These are phyloP conservation scores for Penicillium digitatum DNA, from an alignment of 2,329 filamentous ascomycete genomes.

Conservation along the genomic window DNA sequence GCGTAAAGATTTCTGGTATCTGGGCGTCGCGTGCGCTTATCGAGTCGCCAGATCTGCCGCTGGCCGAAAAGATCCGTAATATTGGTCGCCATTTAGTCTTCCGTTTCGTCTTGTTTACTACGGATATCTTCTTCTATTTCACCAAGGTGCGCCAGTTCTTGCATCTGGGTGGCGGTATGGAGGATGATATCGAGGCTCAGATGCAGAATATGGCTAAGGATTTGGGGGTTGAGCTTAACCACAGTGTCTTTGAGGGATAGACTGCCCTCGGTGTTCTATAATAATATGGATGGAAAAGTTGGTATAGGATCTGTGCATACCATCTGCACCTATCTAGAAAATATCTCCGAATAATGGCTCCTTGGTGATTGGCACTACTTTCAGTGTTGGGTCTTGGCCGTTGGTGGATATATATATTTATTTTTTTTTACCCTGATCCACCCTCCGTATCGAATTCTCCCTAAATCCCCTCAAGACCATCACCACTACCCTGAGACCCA, in stretches of 20 bases:
- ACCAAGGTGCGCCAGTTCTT: slow-evolving; percentile 73
- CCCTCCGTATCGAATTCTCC: background rate
- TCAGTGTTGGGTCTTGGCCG: background rate
- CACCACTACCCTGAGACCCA: background rate
- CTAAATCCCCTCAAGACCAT: background rate
- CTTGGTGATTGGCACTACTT: background rate
- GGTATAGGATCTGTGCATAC: slow-evolving; percentile 6
- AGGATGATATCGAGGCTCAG: slow-evolving; percentile 83
- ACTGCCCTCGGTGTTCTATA: background rate
- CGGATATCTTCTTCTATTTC: slow-evolving; percentile 79
- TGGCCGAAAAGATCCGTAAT: slow-evolving; percentile 61
- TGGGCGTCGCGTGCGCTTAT: slow-evolving; percentile 86
- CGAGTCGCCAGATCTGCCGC: slow-evolving; percentile 63
- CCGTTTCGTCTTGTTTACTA: slow-evolving; percentile 67
- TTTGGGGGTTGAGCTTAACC: slow-evolving; percentile 85
- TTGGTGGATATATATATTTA: background rate
- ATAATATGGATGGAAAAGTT: background rate
- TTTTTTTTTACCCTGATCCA: background rate
- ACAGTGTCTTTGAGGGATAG: slow-evolving; percentile 81
- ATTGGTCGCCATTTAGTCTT: slow-evolving; percentile 79
- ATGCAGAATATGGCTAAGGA: slow-evolving; percentile 88
- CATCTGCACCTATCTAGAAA: slow-evolving; percentile 4
- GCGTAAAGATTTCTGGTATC: slow-evolving; percentile 86
- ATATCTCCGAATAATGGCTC: slow-evolving; percentile 3
- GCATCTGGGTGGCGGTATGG: slow-evolving; percentile 77